Evolutionary conservation across 2,329 filamentous ascomycete species (phyloP).

Genomic region (Thielaviopsis populi): DNA sequence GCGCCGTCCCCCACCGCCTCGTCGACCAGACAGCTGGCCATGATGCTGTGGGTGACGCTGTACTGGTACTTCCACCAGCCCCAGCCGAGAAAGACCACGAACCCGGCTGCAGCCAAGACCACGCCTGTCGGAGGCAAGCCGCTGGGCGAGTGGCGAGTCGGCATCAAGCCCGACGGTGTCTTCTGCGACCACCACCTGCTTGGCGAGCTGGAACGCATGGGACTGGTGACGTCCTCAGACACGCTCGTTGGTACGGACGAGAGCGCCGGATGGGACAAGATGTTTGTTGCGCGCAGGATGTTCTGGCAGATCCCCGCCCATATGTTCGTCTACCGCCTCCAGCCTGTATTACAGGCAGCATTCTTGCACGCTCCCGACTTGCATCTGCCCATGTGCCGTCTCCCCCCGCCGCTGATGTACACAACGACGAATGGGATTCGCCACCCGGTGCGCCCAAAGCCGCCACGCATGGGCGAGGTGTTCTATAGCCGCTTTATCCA

Average conservation of each 20-base stretch:
- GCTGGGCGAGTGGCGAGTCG: conserved; percentile 72
- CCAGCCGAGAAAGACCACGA: conserved; percentile 49
- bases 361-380: conserved; percentile 66
- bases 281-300: conserved; percentile 65
- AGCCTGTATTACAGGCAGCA: conserved; percentile 35
- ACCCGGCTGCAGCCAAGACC: conserved; percentile 41
- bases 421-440: conserved; percentile 62
- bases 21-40: conserved; percentile 76
- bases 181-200: conserved; percentile 70
- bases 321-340: conserved; percentile 57
- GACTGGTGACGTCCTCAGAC: conserved; percentile 61
- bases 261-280: conserved; percentile 54
- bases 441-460: conserved; percentile 77
- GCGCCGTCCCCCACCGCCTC: conserved; percentile 69
- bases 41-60: conserved; percentile 90
- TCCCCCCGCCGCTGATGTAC: conserved; percentile 69
- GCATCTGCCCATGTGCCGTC: conserved; percentile 82
- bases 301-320: conserved; percentile 90
- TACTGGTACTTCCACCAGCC: conserved; percentile 97
- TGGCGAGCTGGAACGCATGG: conserved; percentile 88
- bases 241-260: conserved; percentile 52
- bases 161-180: conserved; percentile 74
- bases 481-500: conserved; percentile 84
- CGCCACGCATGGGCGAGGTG: conserved; percentile 74
- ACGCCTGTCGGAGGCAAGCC: conserved; percentile 60